Conservation (phyloP, 495 filamentous ascomycete genomes). For the Jackrogersella minutella region DNA sequence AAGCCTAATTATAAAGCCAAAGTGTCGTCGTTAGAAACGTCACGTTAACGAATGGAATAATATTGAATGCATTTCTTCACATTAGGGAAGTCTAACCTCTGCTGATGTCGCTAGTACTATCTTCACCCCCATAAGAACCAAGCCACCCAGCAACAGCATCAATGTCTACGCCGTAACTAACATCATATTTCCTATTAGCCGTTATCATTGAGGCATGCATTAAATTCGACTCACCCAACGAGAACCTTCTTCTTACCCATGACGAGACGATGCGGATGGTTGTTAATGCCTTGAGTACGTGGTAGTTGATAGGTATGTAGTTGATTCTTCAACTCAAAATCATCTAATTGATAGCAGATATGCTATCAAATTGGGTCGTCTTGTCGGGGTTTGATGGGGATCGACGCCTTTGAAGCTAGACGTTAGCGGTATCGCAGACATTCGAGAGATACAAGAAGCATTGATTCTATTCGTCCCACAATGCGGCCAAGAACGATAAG, state of each 20-base stretch:
- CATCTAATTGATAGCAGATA: neutral
- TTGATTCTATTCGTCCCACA: neutral
- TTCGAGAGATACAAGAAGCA: neutral
- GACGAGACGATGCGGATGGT: constrained; percentile 6
- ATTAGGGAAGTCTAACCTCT: constrained; percentile 46
- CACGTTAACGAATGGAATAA: neutral
- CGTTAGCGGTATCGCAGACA: neutral
- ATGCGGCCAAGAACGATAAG: constrained; percentile 6
- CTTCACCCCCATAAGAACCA: constrained; percentile 49
- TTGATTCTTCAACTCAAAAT: neutral
- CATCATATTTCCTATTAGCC: constrained; percentile 10
- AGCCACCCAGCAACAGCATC: constrained; percentile 60
- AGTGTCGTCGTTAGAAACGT: constrained; percentile 7
- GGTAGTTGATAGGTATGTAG: neutral
- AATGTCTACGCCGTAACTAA: constrained; percentile 54
- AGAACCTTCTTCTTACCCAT: constrained; percentile 71
- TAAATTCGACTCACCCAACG: constrained; percentile 42
- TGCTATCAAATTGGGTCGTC: neutral
- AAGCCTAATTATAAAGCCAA: constrained; percentile 57
- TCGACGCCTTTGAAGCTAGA: too few relatives aligned
- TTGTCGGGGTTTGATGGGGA: neutral
- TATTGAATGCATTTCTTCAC: neutral
- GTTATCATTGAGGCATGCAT: neutral
- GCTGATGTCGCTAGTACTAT: constrained; percentile 59
- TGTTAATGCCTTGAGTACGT: too few relatives aligned